phyloP scores from a whole-genome alignment of 768 basidiomycete genomes.

The Lactifluus pinguis region DNA sequence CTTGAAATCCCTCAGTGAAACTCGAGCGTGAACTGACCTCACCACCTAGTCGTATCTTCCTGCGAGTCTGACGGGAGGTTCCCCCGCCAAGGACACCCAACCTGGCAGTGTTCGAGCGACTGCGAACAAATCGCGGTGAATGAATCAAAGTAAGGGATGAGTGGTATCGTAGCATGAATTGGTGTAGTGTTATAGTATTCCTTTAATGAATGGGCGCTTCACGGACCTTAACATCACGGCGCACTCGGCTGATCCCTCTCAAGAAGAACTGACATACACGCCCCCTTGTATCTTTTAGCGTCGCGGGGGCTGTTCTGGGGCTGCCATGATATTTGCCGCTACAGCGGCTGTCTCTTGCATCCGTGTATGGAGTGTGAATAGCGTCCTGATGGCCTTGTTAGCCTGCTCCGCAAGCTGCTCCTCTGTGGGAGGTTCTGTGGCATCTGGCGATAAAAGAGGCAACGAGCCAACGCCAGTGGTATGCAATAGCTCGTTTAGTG shows the following conservation, averaged over 20 bases:
- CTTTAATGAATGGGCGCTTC: not conserved
- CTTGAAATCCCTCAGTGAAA: not conserved
- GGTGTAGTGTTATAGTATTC: not conserved
- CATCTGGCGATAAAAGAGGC: slow-evolving; percentile 12
- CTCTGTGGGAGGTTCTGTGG: slow-evolving; percentile 7
- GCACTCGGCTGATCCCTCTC: not conserved
- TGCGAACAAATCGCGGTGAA: slow-evolving; percentile 1
- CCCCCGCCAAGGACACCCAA: slow-evolving; percentile 17
- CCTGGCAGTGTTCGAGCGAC: not conserved
- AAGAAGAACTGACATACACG: not conserved
- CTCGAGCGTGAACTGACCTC: not conserved
- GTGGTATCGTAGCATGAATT: not conserved
- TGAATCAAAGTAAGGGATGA: not conserved
- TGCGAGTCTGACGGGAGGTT: slow-evolving; percentile 18
- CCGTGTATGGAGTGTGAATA: slow-evolving; percentile 6
- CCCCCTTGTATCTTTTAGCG: not conserved
- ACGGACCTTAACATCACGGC: not conserved
- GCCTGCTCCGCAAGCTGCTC: slow-evolving; percentile 15
- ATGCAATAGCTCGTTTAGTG: slow-evolving; percentile 5
- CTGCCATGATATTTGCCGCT: slow-evolving; percentile 16
- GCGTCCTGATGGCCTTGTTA: slow-evolving; percentile 12
- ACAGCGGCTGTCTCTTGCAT: slow-evolving; percentile 15
- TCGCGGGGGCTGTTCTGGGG: slow-evolving; percentile 5
- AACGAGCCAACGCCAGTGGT: slow-evolving; percentile 16
- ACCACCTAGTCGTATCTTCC: slow-evolving; percentile 15